These are phyloP conservation scores for Micractinium sp. DNA, from an alignment of 139 green algal species.

Conservation along the genomic window DNA sequence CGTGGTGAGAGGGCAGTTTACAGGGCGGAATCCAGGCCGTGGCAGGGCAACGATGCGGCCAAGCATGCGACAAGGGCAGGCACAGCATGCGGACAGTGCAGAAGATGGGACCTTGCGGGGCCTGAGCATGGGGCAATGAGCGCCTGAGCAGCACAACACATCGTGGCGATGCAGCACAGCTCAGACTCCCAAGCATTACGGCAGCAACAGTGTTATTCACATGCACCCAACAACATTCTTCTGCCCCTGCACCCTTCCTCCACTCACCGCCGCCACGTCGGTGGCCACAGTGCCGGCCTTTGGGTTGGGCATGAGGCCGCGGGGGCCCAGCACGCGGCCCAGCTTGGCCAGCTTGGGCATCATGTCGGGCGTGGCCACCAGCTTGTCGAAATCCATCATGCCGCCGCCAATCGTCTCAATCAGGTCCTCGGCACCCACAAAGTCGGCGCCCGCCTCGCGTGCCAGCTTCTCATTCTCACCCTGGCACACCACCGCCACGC, in stretches of 20 bases:
- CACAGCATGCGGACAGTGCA: no score
- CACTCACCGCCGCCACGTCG: slow-evolving; percentile 88
- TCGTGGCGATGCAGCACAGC: neutral
- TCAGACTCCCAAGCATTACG: neutral
- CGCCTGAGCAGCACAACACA: neutral
- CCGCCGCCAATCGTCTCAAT: slow-evolving; percentile 95
- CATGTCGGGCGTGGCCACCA: slow-evolving; percentile 98
- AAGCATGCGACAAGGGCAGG: neutral
- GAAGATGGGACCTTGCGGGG: no score
- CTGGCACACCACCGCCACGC: slow-evolving; percentile 93
- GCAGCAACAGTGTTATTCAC: neutral
- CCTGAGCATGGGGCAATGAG: no score
- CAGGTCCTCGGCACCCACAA: slow-evolving; percentile 92
- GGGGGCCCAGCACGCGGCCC: slow-evolving; percentile 91
- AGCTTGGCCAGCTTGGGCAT: slow-evolving; percentile 99
- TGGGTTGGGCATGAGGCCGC: slow-evolving; percentile 99
- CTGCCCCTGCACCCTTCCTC: neutral
- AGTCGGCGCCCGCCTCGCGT: slow-evolving; percentile 91
- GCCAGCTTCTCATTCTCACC: slow-evolving; percentile 83
- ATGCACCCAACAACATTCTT: no score
- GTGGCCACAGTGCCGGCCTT: slow-evolving; percentile 99
- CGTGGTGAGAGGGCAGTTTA: neutral
- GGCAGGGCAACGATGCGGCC: neutral
- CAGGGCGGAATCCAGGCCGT: neutral
- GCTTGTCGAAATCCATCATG: slow-evolving; percentile 99